These are phyloP conservation scores for Scheffersomyces spartinae DNA, from an alignment of 805 yeast species.

Conservation along the genomic window DNA sequence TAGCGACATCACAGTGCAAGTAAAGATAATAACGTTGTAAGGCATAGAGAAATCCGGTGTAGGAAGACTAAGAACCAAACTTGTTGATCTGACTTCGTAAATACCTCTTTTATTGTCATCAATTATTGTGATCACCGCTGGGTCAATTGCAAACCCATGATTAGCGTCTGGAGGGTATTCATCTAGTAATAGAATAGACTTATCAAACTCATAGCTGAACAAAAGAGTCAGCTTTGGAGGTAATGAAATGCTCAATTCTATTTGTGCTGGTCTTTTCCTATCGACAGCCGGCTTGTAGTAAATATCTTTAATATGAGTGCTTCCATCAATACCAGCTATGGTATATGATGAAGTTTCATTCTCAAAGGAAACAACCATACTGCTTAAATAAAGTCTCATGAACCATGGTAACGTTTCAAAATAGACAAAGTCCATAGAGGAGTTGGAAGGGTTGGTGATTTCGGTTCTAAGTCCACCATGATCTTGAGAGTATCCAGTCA, in stretches of 20 bases:
- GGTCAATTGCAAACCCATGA: conserved; percentile 92
- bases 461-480: conserved; percentile 79
- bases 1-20: conserved; percentile 87
- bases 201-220: conserved; percentile 72
- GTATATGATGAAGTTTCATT: conserved; percentile 9
- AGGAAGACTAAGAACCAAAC: conserved; percentile 77
- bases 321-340: conserved; percentile 9
- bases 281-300: conserved; percentile 71
- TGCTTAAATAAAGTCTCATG: conserved; percentile 70
- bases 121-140: conserved; percentile 65
- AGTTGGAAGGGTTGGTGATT: conserved; percentile 51
- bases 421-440: conserved; percentile 41
- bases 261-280: conserved; percentile 68
- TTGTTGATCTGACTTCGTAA: conserved; percentile 66
- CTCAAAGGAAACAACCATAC: conserved; percentile 33
- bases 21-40: conserved; percentile 86
- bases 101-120: conserved; percentile 10
- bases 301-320: conserved; percentile 34
- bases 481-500: conserved; percentile 88
- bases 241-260: conserved; percentile 53
- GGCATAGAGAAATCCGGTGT: conserved; percentile 99
- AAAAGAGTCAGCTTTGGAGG: conserved; percentile 57
- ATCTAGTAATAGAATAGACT: conserved; percentile 67
- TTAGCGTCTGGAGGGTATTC: conserved; percentile 99
- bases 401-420: conserved; percentile 91